phyloP scores from a whole-genome alignment of 257 asterid genomes.

The Vinca minor region DNA sequence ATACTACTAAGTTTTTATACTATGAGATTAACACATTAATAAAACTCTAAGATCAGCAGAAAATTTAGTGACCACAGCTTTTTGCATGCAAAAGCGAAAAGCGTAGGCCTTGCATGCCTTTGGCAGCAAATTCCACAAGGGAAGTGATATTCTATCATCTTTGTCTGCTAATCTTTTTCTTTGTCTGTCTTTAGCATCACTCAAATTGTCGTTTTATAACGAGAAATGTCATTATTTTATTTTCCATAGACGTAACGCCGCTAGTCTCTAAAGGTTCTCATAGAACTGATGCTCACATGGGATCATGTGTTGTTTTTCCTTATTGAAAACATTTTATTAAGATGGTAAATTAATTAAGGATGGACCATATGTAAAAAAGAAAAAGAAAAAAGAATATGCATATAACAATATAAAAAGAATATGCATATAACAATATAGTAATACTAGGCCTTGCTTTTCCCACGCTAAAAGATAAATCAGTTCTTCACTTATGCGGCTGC shows the following conservation, averaged over 20 bases:
- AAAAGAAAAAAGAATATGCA: no score
- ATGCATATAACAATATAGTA: no score
- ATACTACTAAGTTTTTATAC: neutral
- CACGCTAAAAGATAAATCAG: no score
- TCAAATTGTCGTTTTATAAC: slow-evolving; percentile 9
- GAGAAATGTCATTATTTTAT: neutral
- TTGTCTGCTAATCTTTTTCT: slow-evolving; percentile 10
- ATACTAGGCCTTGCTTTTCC: no score
- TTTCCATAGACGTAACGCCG: slow-evolving; percentile 2
- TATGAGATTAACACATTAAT: no score
- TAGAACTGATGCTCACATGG: slow-evolving; percentile 16
- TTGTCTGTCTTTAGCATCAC: slow-evolving; percentile 3
- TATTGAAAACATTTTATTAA: neutral
- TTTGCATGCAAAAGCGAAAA: neutral
- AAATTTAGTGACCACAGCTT: neutral
- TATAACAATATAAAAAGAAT: no score
- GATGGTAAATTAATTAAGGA: neutral
- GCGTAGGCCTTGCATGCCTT: neutral
- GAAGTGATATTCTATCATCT: neutral
- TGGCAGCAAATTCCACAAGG: neutral
- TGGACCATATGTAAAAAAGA: neutral
- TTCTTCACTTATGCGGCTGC: slow-evolving; percentile 1
- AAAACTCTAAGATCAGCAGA: no score
- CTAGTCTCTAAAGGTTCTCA: neutral
- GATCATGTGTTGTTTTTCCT: slow-evolving; percentile 13